Evolutionary conservation across 2,329 filamentous ascomycete genomes (phyloP).

Genomic region (Alternaria alternata): DNA sequence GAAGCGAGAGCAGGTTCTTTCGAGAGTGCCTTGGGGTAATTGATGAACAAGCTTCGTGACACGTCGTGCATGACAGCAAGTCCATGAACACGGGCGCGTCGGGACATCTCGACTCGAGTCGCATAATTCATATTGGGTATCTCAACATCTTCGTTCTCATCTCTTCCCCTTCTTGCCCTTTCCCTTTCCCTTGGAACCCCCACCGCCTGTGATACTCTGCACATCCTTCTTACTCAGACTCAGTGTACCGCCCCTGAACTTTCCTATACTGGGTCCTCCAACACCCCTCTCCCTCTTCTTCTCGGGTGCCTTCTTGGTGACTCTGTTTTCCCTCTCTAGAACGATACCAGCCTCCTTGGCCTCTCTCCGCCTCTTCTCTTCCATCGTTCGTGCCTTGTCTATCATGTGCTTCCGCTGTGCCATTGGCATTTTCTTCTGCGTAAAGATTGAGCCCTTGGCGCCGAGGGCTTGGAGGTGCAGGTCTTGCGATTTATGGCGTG

Average conservation of each 20-base stretch:
- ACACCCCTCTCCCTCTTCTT: constrained; percentile 67
- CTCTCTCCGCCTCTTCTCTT: constrained; percentile 76
- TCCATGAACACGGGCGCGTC: not conserved
- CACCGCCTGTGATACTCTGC: constrained; percentile 63
- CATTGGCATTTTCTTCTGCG: constrained; percentile 90
- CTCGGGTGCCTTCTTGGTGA: constrained; percentile 56
- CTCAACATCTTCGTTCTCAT: not conserved
- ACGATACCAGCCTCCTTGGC: constrained; percentile 92
- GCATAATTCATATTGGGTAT: not conserved
- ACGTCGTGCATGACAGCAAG: not conserved
- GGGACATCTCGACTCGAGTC: not conserved
- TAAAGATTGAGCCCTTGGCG: constrained; percentile 75
- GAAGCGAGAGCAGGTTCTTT: not conserved
- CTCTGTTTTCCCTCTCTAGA: constrained; percentile 68
- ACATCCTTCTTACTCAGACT: constrained; percentile 82
- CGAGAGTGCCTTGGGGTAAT: not conserved
- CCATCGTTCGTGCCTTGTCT: constrained; percentile 69
- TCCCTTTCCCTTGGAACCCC: constrained; percentile 54
- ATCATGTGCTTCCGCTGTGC: constrained; percentile 84
- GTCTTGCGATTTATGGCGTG: constrained; percentile 82
- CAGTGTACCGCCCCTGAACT: constrained; percentile 79
- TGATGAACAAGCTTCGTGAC: not conserved
- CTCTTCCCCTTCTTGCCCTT: constrained; percentile 19
- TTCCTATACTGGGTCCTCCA: constrained; percentile 80
- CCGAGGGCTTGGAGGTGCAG: constrained; percentile 83